Percentiles rank a stretch among this genome's conserved stretches.
These are phyloP conservation scores for Wickerhamomyces mucosus DNA, from an alignment of 805 yeast genomes.

Conservation along the genomic window DNA sequence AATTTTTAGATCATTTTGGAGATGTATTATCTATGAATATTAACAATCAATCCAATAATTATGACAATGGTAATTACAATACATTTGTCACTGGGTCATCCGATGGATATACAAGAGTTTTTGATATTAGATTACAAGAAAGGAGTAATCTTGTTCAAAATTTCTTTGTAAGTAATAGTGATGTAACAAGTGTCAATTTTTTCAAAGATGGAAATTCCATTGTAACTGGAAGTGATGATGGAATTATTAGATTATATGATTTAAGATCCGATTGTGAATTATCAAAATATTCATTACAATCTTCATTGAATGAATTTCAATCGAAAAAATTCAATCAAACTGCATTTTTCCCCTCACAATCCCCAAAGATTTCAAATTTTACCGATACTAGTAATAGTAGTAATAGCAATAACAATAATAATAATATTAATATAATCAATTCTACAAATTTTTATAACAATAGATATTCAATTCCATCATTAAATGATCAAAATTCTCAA, in stretches of 20 bases:
- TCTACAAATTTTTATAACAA: too few species aligned
- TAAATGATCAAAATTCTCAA: slow-evolving; percentile 10
- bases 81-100: slow-evolving; percentile 56
- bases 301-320: slow-evolving; percentile 5
- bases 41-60: slow-evolving; percentile 14
- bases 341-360: slow-evolving; percentile 6
- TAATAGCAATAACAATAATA: neutral
- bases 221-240: slow-evolving; percentile 74
- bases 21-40: slow-evolving; percentile 50
- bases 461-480: slow-evolving; percentile 18
- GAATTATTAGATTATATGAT: slow-evolving; percentile 60
- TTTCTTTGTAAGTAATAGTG: slow-evolving; percentile 48
- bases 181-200: slow-evolving; percentile 51
- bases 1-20: slow-evolving; percentile 59
- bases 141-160: slow-evolving; percentile 8
- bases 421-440: too few species aligned
- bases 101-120: slow-evolving; percentile 56
- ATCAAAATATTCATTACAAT: slow-evolving; percentile 32
- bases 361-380: slow-evolving; percentile 1
- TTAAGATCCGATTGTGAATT: slow-evolving; percentile 68
- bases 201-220: slow-evolving; percentile 67
- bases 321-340: slow-evolving; percentile 5
- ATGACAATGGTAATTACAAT: slow-evolving; percentile 5
- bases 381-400: neutral
- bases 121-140: slow-evolving; percentile 43